A percentile compares a stretch with the other conserved stretches of the same genome.
phyloP scores from a whole-genome alignment of 495 filamentous ascomycete genomes.

The Neurospora sp. region DNA sequence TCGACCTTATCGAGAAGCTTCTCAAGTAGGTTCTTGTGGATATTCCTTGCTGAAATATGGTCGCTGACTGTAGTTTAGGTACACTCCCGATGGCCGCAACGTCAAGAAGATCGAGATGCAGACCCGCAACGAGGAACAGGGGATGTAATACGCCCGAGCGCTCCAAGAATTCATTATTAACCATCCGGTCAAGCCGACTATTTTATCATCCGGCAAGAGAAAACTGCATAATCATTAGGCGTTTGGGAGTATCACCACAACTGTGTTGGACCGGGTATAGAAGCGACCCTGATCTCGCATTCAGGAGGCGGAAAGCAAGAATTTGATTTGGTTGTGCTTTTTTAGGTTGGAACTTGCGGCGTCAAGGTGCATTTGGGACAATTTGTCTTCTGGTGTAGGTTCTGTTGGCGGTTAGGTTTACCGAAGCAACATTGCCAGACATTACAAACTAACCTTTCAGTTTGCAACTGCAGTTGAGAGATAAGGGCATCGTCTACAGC shows the following conservation, averaged over 20 bases:
- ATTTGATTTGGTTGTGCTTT: not conserved
- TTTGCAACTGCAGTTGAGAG: not conserved
- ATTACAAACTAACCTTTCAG: not conserved
- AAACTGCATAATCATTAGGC: not conserved
- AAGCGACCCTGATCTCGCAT: not conserved
- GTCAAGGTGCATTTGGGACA: not conserved
- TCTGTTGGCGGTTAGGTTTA: not conserved
- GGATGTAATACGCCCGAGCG: not conserved
- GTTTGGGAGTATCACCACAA: not conserved
- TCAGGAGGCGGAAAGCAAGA: not conserved
- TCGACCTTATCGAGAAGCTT: slow-evolving; percentile 96
- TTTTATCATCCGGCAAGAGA: not conserved
- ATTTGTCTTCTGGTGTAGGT: not conserved
- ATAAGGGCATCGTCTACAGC: not conserved
- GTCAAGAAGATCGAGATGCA: slow-evolving; percentile 36
- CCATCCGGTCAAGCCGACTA: not conserved
- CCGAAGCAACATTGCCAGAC: not conserved
- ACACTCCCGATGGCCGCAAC: slow-evolving; percentile 43
- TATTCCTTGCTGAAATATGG: not conserved
- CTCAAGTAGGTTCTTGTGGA: slow-evolving; percentile 56
- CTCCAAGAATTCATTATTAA: not conserved
- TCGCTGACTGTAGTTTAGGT: slow-evolving; percentile 19
- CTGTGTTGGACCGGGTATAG: not conserved
- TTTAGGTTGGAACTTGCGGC: not conserved
- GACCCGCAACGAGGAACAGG: not conserved